A percentile compares a stretch with the other conserved stretches of the same genome.
Evolutionary conservation across 768 basidiomycete species (phyloP).

Genomic region (Mycena vitilis): DNA sequence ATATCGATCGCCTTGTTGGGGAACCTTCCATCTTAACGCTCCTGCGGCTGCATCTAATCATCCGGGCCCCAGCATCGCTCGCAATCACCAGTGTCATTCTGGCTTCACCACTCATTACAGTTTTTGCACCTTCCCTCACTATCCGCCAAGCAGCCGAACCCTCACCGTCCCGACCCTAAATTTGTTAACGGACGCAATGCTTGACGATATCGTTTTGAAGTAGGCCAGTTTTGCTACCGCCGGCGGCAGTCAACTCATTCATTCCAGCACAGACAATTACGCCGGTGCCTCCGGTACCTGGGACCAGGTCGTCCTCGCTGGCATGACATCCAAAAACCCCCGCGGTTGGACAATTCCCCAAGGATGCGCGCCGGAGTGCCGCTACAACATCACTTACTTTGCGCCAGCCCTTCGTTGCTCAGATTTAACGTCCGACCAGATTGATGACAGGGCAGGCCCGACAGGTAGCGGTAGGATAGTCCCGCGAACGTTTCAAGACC

Average conservation of each 20-base stretch:
- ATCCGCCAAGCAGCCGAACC: neutral
- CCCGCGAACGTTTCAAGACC: constrained; percentile 18
- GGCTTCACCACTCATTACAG: constrained; percentile 12
- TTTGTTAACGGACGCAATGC: constrained; percentile 7
- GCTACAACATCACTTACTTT: constrained; percentile 25
- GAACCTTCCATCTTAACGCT: neutral
- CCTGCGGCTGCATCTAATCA: neutral
- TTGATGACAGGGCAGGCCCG: constrained; percentile 3
- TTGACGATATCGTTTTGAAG: neutral
- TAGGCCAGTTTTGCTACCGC: neutral
- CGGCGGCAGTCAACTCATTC: neutral
- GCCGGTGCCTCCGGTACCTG: neutral
- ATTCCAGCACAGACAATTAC: neutral
- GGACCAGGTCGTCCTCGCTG: constrained; percentile 7
- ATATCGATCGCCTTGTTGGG: constrained; percentile 2
- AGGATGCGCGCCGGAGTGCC: constrained; percentile 25
- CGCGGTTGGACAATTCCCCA: constrained; percentile 25
- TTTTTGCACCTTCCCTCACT: constrained; percentile 23
- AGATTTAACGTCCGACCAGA: constrained; percentile 14
- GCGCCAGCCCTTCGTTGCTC: constrained; percentile 12
- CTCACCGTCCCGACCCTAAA: constrained; percentile 20
- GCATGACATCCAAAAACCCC: constrained; percentile 4
- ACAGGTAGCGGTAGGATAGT: neutral
- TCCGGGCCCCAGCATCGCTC: neutral
- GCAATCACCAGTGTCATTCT: neutral